Evolutionary conservation across 2,329 filamentous ascomycete genomes (phyloP).

Genomic region (Verticillium klebahnii): DNA sequence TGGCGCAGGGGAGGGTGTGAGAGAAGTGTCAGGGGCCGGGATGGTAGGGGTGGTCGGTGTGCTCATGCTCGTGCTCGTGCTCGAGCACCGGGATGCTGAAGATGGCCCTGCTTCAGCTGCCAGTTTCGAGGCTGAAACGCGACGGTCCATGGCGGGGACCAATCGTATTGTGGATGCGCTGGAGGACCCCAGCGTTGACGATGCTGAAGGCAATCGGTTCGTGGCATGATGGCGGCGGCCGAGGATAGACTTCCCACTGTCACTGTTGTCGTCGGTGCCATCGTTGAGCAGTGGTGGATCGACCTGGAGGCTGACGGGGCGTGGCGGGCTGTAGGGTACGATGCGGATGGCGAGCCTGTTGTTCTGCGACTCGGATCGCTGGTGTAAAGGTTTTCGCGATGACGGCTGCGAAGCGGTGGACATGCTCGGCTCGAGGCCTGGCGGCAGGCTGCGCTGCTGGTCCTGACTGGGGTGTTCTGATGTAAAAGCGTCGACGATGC

Average conservation of each 20-base stretch:
- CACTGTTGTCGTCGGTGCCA: slow-evolving; percentile 3
- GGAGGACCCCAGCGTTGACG: background rate
- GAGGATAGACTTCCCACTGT: background rate
- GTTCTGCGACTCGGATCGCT: slow-evolving; percentile 35
- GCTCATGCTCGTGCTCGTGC: slow-evolving; percentile 22
- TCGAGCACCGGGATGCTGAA: background rate
- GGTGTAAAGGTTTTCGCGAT: slow-evolving; percentile 29
- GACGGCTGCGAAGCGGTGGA: slow-evolving; percentile 19
- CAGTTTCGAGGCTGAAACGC: slow-evolving; percentile 43
- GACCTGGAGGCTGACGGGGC: slow-evolving; percentile 15
- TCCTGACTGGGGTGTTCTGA: background rate
- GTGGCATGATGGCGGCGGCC: background rate
- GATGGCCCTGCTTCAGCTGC: background rate
- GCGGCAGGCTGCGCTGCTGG: background rate
- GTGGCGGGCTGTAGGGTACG: slow-evolving; percentile 44
- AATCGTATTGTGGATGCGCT: slow-evolving; percentile 22
- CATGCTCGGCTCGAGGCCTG: slow-evolving; percentile 14
- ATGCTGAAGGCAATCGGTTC: background rate
- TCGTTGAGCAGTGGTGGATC: background rate
- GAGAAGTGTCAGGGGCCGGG: slow-evolving; percentile 30
- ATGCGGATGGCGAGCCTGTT: slow-evolving; percentile 39
- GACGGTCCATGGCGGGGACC: slow-evolving; percentile 27
- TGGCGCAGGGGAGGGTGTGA: slow-evolving; percentile 20
- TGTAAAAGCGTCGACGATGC: background rate
- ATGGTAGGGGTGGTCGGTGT: slow-evolving; percentile 27